Percentiles rank a stretch among this genome's conserved stretches.
Evolutionary conservation across 2,329 filamentous ascomycete genomes (phyloP).

Genomic region (Fusarium decemcellulare): DNA sequence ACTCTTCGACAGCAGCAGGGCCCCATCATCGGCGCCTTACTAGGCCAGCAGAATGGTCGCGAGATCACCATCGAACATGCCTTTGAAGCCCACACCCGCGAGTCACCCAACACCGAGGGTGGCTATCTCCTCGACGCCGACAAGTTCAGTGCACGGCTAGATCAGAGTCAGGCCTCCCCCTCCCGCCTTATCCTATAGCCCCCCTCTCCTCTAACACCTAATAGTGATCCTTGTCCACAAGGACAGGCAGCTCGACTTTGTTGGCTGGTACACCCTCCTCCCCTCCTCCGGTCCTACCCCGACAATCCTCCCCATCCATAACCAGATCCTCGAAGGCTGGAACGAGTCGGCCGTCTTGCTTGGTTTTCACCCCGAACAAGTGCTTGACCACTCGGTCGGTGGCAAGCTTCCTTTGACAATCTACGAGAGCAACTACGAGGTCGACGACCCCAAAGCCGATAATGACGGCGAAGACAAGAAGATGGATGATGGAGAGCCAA

Average conservation of each 20-base stretch:
- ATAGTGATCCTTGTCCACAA: slow-evolving; percentile 92
- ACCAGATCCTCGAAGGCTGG: slow-evolving; percentile 79
- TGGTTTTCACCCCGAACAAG: slow-evolving; percentile 82
- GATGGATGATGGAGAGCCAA: slow-evolving; percentile 75
- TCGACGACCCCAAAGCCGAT: slow-evolving; percentile 67
- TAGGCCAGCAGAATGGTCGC: slow-evolving; percentile 92
- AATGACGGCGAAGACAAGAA: slow-evolving; percentile 76
- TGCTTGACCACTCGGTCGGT: slow-evolving; percentile 69
- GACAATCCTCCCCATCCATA: slow-evolving; percentile 81
- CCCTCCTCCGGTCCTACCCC: slow-evolving; percentile 78
- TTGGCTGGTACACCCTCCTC: slow-evolving; percentile 92
- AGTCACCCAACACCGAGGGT: slow-evolving; percentile 62
- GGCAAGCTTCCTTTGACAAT: slow-evolving; percentile 91
- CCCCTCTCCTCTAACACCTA: slow-evolving; percentile 7
- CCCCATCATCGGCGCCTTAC: slow-evolving; percentile 87
- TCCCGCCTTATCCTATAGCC: background rate
- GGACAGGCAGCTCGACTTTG: slow-evolving; percentile 83
- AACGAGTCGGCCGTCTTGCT: slow-evolving; percentile 92
- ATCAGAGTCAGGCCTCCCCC: slow-evolving; percentile 78
- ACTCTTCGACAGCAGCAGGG: slow-evolving; percentile 81
- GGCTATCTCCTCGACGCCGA: slow-evolving; percentile 73
- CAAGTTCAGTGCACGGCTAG: slow-evolving; percentile 84
- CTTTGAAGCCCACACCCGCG: slow-evolving; percentile 81
- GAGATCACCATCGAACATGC: slow-evolving; percentile 94
- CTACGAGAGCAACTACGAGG: slow-evolving; percentile 88